Percentiles rank a stretch among this genome's conserved stretches.
These are phyloP conservation scores for Phytophthora tubulina DNA, from an alignment of 352 stramenopile genomes.

Conservation along the genomic window DNA sequence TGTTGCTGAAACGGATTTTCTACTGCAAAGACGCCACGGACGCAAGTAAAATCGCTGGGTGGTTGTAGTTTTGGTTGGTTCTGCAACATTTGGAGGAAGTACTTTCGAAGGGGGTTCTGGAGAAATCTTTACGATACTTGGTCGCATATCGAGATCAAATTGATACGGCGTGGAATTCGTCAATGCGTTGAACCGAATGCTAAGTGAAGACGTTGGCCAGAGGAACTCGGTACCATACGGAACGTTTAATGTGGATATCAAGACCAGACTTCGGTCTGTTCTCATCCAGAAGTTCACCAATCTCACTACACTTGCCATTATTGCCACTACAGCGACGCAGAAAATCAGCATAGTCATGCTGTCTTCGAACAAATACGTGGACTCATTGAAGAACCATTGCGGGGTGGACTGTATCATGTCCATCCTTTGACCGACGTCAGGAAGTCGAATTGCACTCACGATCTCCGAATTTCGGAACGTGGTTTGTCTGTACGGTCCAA, in stretches of 20 bases:
- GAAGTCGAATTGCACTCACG: neutral
- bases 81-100: neutral
- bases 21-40: neutral
- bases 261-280: neutral
- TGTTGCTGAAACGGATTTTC: conserved; percentile 10
- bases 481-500: conserved; percentile 39
- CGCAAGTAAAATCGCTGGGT: neutral
- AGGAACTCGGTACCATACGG: conserved; percentile 24
- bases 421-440: conserved; percentile 2
- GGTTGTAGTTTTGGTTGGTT: neutral
- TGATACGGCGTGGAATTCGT: neutral
- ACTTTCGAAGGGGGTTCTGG: conserved; percentile 2
- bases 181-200: conserved; percentile 30
- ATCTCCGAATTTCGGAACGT: conserved; percentile 17
- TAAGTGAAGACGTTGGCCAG: conserved; percentile 31
- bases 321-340: conserved; percentile 10
- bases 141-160: neutral
- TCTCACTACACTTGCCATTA: neutral
- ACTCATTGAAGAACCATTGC: conserved; percentile 22
- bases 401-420: conserved; percentile 6
- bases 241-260: conserved; percentile 13
- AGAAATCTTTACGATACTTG: conserved; percentile 4
- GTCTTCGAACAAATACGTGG: conserved; percentile 26
- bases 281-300: conserved; percentile 2
- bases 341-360: conserved; percentile 28